Conservation (phyloP, 163 green algal genomes). For the Volvox carteri region DNA sequence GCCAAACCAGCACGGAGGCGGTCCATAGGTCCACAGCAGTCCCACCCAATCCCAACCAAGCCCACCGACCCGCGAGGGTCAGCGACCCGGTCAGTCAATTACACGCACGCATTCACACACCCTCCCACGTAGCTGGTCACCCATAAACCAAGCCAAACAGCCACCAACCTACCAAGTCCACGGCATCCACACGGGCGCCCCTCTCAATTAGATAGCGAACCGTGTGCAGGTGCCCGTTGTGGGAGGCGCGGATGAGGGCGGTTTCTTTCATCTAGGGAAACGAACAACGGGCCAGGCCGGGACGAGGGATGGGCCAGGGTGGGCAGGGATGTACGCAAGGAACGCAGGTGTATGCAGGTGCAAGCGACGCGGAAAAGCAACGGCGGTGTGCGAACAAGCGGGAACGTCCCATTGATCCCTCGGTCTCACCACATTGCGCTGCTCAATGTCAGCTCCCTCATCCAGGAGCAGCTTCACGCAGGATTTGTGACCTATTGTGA, state of each 20-base stretch:
- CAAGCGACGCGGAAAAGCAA: too few species aligned
- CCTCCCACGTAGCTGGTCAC: neutral
- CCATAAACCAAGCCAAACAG: neutral
- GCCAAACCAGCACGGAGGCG: too few species aligned
- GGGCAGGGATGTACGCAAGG: too few species aligned
- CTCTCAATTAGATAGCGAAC: slow-evolving; percentile 87
- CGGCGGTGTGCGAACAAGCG: too few species aligned
- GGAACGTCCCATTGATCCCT: too few species aligned
- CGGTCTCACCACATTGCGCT: slow-evolving; percentile 89
- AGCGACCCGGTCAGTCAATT: too few species aligned
- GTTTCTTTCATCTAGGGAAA: slow-evolving; percentile 91
- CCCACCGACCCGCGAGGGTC: too few species aligned
- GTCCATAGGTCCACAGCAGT: too few species aligned
- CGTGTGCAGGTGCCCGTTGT: slow-evolving; percentile 93
- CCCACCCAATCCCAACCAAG: too few species aligned
- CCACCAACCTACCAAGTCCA: slow-evolving; percentile 82
- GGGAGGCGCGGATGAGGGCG: slow-evolving; percentile 86
- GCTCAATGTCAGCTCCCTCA: slow-evolving; percentile 94
- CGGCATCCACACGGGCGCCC: slow-evolving; percentile 83
- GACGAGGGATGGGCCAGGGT: too few species aligned
- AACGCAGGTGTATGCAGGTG: too few species aligned
- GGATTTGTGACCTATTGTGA: slow-evolving; percentile 81
- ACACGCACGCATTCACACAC: neutral
- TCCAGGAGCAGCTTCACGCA: slow-evolving; percentile 87
- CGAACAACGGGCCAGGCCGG: neutral